These are phyloP conservation scores for Coemansia sp. DNA, from an alignment of 192 early-diverging fungal genomes.

Conservation along the genomic window DNA sequence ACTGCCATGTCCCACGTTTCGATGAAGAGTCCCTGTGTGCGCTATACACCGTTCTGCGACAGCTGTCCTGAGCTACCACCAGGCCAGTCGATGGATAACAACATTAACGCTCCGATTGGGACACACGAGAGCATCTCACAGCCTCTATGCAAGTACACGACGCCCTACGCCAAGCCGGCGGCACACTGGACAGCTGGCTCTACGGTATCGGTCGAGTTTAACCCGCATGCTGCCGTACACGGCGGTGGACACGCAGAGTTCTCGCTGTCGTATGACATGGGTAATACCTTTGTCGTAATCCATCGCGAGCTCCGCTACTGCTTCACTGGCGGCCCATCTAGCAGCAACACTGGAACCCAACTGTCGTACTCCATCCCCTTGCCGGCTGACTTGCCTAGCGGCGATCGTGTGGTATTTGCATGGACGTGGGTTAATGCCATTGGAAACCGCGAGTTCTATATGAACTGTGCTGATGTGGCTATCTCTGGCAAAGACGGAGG, in stretches of 20 bases:
- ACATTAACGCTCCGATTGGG: conserved; percentile 49
- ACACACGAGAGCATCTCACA: conserved; percentile 34
- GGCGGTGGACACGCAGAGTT: conserved; percentile 75
- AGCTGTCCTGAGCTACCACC: conserved; percentile 37
- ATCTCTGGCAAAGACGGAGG: conserved; percentile 30
- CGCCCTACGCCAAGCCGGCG: conserved; percentile 38
- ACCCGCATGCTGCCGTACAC: conserved; percentile 56
- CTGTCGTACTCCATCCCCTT: conserved; percentile 53
- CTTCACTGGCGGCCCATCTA: conserved; percentile 49
- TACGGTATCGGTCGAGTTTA: conserved; percentile 55
- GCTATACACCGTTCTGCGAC: conserved; percentile 48
- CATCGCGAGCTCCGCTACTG: conserved; percentile 62
- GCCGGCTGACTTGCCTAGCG: conserved; percentile 57
- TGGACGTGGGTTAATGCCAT: conserved; percentile 71
- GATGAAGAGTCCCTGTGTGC: conserved; percentile 40
- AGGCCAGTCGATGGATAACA: conserved; percentile 39
- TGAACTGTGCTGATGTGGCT: conserved; percentile 65
- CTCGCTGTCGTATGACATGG: conserved; percentile 65
- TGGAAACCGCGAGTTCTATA: conserved; percentile 73
- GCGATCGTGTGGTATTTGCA: conserved; percentile 58
- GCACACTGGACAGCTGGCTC: conserved; percentile 56
- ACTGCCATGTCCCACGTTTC: conserved; percentile 32
- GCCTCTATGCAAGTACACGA: conserved; percentile 52
- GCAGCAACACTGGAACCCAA: conserved; percentile 37
- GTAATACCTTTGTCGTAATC: conserved; percentile 65